These are phyloP conservation scores for Annulohypoxylon maeteangense DNA, from an alignment of 495 filamentous ascomycete species.

Conservation along the genomic window DNA sequence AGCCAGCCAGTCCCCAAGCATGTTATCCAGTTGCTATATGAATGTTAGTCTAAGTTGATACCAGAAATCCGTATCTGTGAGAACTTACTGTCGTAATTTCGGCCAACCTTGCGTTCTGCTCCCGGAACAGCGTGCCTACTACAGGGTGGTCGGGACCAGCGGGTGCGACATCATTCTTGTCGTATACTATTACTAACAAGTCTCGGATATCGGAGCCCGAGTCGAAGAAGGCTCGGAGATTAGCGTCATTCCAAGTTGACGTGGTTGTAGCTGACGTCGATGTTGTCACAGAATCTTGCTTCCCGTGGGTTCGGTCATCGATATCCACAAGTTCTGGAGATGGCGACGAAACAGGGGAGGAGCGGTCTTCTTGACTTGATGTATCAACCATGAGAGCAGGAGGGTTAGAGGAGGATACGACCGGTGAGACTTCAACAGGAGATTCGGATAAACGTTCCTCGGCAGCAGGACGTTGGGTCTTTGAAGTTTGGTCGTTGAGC, in stretches of 20 bases:
- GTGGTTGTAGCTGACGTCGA: conserved; percentile 55
- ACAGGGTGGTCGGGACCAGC: conserved; percentile 85
- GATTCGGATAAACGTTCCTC: conserved; percentile 75
- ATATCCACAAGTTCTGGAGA: conserved; percentile 73
- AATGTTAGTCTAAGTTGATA: conserved; percentile 34
- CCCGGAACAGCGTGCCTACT: conserved; percentile 80
- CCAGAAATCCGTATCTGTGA: background rate
- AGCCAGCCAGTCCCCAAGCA: conserved; percentile 84
- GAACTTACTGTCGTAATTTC: conserved; percentile 78
- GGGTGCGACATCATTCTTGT: conserved; percentile 82
- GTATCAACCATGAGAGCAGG: conserved; percentile 72
- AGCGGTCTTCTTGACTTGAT: conserved; percentile 70
- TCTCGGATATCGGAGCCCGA: conserved; percentile 92
- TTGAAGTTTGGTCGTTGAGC: conserved; percentile 39
- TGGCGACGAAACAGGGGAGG: conserved; percentile 71
- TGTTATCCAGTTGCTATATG: conserved; percentile 76
- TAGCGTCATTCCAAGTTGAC: conserved; percentile 83
- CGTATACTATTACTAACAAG: conserved; percentile 88
- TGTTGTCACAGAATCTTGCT: conserved; percentile 57
- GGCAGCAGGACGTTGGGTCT: conserved; percentile 42
- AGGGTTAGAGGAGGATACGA: conserved; percentile 59
- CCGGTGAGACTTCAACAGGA: conserved; percentile 76
- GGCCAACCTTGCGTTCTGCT: conserved; percentile 81
- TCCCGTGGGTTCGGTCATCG: conserved; percentile 52
- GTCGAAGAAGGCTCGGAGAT: conserved; percentile 88